A percentile compares a stretch with the other conserved stretches of the same genome.
Evolutionary conservation across 768 basidiomycete species (phyloP).

Genomic region (Xanthoconium purpureum): DNA sequence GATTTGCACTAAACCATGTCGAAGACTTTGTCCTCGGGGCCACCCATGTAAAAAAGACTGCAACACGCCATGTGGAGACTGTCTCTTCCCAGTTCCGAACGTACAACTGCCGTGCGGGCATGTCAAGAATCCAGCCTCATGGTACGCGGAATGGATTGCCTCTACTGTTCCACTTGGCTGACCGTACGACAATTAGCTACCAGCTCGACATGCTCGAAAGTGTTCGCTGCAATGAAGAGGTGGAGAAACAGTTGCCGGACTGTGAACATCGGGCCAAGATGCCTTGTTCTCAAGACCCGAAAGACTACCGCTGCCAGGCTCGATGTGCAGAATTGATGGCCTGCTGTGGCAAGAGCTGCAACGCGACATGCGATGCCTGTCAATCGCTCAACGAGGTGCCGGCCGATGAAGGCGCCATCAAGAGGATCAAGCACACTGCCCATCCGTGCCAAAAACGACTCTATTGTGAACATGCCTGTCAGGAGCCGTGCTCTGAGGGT

Average conservation of each 20-base stretch:
- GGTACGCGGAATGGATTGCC: constrained; percentile 36
- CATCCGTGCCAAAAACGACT: constrained; percentile 53
- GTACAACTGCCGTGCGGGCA: constrained; percentile 62
- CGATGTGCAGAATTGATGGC: constrained; percentile 44
- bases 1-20: constrained; percentile 47
- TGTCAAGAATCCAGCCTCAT: constrained; percentile 39
- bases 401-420: constrained; percentile 2
- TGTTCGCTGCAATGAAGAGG: constrained; percentile 41
- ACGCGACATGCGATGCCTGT: constrained; percentile 47
- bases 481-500: constrained; percentile 43
- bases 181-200: constrained; percentile 35
- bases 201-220: constrained; percentile 42
- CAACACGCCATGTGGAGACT: constrained; percentile 50
- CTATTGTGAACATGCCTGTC: constrained; percentile 57
- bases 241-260: constrained; percentile 42
- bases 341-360: constrained; percentile 56
- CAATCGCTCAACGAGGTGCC: constrained; percentile 26
- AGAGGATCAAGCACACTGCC: constrained; percentile 35
- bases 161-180: not conserved
- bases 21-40: constrained; percentile 46
- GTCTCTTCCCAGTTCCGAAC: constrained; percentile 43
- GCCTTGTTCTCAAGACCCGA: constrained; percentile 46
- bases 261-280: constrained; percentile 55
- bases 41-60: constrained; percentile 62
- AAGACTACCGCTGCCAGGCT: constrained; percentile 36